Evolutionary conservation across 495 filamentous ascomycete species (phyloP).

Genomic region (Penicillium macrosclerotiorum): DNA sequence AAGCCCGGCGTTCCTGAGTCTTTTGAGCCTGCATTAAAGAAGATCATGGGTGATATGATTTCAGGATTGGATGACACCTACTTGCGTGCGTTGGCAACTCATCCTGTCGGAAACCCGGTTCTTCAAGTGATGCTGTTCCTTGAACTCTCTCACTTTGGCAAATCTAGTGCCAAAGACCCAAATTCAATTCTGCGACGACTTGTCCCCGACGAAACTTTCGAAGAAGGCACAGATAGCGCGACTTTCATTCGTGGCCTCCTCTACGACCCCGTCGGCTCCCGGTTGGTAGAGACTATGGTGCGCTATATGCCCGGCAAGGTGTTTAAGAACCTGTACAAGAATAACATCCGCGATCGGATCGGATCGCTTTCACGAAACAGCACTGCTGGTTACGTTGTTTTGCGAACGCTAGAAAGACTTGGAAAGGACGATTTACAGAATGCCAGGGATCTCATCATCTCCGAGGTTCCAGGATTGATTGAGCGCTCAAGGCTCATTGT

Average conservation of each 20-base stretch:
- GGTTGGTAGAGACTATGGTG: slow-evolving; percentile 82
- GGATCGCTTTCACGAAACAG: slow-evolving; percentile 79
- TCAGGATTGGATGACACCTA: slow-evolving; percentile 67
- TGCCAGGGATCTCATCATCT: slow-evolving; percentile 63
- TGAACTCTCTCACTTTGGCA: slow-evolving; percentile 69
- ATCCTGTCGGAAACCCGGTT: slow-evolving; percentile 85
- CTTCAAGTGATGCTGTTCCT: slow-evolving; percentile 83
- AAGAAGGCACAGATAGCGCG: slow-evolving; percentile 56
- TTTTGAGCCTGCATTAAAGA: slow-evolving; percentile 71
- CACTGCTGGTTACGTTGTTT: slow-evolving; percentile 80
- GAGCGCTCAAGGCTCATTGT: slow-evolving; percentile 72
- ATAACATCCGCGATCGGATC: slow-evolving; percentile 72
- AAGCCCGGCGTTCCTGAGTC: slow-evolving; percentile 69
- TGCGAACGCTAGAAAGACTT: slow-evolving; percentile 74
- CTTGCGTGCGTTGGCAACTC: slow-evolving; percentile 75
- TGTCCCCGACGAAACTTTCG: slow-evolving; percentile 62
- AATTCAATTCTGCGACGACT: slow-evolving; percentile 59
- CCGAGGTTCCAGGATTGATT: slow-evolving; percentile 66
- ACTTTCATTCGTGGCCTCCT: slow-evolving; percentile 80
- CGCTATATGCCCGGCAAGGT: slow-evolving; percentile 75
- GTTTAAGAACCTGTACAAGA: slow-evolving; percentile 79
- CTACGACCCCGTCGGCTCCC: slow-evolving; percentile 86
- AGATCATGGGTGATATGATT: slow-evolving; percentile 72
- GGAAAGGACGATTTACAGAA: slow-evolving; percentile 76
- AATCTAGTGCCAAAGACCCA: slow-evolving; percentile 58